These are phyloP conservation scores for Mortierella sp. DNA, from an alignment of 371 early-diverging fungal genomes.

Conservation along the genomic window DNA sequence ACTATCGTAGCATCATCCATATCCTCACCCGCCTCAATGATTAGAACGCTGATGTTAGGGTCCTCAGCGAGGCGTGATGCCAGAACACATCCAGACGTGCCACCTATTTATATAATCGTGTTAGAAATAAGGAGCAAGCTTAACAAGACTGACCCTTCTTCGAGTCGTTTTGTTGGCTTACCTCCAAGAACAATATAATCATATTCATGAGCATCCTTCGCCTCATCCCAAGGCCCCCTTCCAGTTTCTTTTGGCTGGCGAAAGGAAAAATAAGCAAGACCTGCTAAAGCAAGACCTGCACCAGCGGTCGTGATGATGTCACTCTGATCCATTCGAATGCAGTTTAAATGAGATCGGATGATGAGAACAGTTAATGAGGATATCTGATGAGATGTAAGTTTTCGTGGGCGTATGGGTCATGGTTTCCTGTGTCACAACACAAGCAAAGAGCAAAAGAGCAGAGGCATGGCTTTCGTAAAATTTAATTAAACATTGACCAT, in stretches of 20 bases:
- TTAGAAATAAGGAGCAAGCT: not conserved
- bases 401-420: not conserved
- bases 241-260: not conserved
- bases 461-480: too few relatives aligned
- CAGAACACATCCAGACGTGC: constrained; percentile 38
- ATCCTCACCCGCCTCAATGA: constrained; percentile 35
- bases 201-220: constrained; percentile 10
- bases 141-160: not conserved
- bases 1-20: not conserved
- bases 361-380: not conserved
- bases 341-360: not conserved
- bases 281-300: constrained; percentile 11
- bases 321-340: not conserved
- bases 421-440: not conserved
- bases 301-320: not conserved
- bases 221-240: constrained; percentile 12
- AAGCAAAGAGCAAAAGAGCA: not conserved
- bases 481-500: too few relatives aligned
- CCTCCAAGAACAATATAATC: constrained; percentile 26
- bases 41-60: constrained; percentile 20
- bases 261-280: not conserved
- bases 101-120: constrained; percentile 12
- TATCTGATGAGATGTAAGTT: not conserved
- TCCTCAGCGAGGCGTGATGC: constrained; percentile 32
- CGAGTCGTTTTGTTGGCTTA: not conserved